Percentiles rank a stretch among this genome's conserved stretches.
These are phyloP conservation scores for Phytophthora tubulina DNA, from an alignment of 352 stramenopile genomes.

Conservation along the genomic window DNA sequence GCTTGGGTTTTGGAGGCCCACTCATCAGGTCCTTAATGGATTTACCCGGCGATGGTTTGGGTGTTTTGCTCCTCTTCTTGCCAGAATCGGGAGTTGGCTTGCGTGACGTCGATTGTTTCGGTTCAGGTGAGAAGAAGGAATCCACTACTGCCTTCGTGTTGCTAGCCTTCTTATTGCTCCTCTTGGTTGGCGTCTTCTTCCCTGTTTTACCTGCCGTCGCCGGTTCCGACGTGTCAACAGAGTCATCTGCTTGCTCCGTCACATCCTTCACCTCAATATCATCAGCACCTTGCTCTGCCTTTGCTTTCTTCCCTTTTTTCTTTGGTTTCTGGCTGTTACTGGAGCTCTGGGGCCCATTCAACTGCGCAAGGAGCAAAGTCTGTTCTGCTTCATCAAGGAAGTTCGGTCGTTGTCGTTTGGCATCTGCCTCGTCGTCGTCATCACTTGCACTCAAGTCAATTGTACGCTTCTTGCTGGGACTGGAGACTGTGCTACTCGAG, in stretches of 20 bases:
- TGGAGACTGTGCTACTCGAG: slow-evolving; percentile 8
- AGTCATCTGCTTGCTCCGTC: slow-evolving; percentile 14
- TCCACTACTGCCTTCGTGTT: slow-evolving; percentile 19
- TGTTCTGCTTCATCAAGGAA: slow-evolving; percentile 74
- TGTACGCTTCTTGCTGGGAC: slow-evolving; percentile 60
- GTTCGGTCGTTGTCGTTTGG: slow-evolving; percentile 63
- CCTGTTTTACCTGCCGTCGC: slow-evolving; percentile 6
- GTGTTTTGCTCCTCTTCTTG: slow-evolving; percentile 47
- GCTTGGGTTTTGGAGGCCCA: slow-evolving; percentile 21
- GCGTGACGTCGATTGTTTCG: slow-evolving; percentile 34
- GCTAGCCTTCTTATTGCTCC: slow-evolving; percentile 42
- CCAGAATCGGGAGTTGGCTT: slow-evolving; percentile 54
- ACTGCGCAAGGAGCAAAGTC: slow-evolving; percentile 63
- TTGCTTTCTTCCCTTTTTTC: slow-evolving; percentile 26
- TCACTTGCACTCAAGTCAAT: slow-evolving; percentile 52
- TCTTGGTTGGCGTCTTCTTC: slow-evolving; percentile 47
- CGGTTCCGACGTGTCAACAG: neutral
- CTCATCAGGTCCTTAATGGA: slow-evolving; percentile 32
- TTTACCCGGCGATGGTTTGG: slow-evolving; percentile 42
- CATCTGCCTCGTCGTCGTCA: slow-evolving; percentile 37
- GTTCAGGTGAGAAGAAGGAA: slow-evolving; percentile 60
- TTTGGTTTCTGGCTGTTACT: slow-evolving; percentile 13
- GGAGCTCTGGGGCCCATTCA: slow-evolving; percentile 49
- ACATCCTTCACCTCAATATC: slow-evolving; percentile 5
- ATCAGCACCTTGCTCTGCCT: slow-evolving; percentile 11